Evolutionary conservation across 495 filamentous ascomycete genomes (phyloP).

Genomic region (Penicillium psychrofluorescens): DNA sequence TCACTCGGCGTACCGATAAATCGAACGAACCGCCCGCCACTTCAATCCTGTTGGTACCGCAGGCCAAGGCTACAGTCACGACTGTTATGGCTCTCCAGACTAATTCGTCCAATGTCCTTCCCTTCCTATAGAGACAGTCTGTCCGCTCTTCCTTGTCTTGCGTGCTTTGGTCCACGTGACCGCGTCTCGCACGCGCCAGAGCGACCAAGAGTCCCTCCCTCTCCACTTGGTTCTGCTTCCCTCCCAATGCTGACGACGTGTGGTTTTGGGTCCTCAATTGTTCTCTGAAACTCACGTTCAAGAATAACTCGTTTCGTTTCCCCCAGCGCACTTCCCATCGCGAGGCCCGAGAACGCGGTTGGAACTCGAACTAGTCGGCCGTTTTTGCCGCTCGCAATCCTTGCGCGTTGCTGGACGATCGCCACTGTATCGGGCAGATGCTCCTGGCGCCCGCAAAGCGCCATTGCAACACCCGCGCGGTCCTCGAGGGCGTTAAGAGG

Average conservation of each 20-base stretch:
- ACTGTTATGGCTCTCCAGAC: too few relatives aligned
- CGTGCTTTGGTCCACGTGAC: slow-evolving; percentile 22
- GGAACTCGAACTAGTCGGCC: slow-evolving; percentile 6
- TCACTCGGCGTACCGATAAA: too few relatives aligned
- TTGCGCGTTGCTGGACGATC: slow-evolving; percentile 23
- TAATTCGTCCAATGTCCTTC: background rate
- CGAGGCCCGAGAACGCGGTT: background rate
- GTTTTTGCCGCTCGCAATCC: slow-evolving; percentile 17
- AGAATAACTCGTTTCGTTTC: too few relatives aligned
- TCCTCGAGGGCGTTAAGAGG: slow-evolving; percentile 8
- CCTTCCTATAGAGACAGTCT: background rate
- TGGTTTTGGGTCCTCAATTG: too few relatives aligned
- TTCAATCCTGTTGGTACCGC: too few relatives aligned
- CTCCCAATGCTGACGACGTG: too few relatives aligned
- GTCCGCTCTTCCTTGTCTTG: background rate
- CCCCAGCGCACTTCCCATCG: background rate
- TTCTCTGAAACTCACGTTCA: too few relatives aligned
- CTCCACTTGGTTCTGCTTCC: too few relatives aligned
- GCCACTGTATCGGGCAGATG: slow-evolving; percentile 19
- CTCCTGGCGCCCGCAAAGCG: slow-evolving; percentile 6
- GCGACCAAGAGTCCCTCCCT: too few relatives aligned
- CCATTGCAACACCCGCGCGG: slow-evolving; percentile 5
- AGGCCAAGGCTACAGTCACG: too few relatives aligned
- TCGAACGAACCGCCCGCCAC: too few relatives aligned
- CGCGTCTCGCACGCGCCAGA: slow-evolving; percentile 30